These are phyloP conservation scores for Aspergillus sparsus DNA, from an alignment of 495 filamentous ascomycete genomes.

Conservation along the genomic window DNA sequence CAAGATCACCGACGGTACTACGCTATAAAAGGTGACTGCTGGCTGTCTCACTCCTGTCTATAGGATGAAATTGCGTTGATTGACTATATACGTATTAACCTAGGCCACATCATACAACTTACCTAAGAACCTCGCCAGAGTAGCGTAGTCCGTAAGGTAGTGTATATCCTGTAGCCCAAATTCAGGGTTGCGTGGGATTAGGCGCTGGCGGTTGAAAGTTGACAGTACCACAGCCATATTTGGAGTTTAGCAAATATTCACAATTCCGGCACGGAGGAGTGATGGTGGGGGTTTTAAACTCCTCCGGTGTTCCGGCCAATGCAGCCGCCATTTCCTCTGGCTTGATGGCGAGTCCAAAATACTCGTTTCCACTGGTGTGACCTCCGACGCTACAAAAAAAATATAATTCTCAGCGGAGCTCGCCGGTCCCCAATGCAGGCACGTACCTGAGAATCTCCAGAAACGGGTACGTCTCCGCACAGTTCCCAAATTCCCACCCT, in stretches of 20 bases:
- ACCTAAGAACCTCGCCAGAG: background rate
- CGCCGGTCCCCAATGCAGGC: background rate
- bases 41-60: too few species aligned
- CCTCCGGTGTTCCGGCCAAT: background rate
- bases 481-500: conserved; percentile 7
- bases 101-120: background rate
- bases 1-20: too few species aligned
- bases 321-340: background rate
- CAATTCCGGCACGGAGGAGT: background rate
- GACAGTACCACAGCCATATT: background rate
- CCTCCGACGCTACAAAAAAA: background rate
- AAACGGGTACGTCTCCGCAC: conserved; percentile 8
- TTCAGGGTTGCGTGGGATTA: background rate
- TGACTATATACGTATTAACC: background rate
- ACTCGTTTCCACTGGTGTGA: background rate
- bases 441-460: conserved; percentile 1
- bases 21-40: too few species aligned
- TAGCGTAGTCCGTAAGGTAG: background rate
- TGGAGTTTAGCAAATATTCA: background rate
- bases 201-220: background rate
- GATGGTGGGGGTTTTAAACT: background rate
- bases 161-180: background rate
- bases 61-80: background rate
- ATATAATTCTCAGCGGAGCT: background rate
- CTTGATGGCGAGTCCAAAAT: background rate